Evolutionary conservation across 2,329 filamentous ascomycete species (phyloP).

Genomic region (Cercospora sp.): DNA sequence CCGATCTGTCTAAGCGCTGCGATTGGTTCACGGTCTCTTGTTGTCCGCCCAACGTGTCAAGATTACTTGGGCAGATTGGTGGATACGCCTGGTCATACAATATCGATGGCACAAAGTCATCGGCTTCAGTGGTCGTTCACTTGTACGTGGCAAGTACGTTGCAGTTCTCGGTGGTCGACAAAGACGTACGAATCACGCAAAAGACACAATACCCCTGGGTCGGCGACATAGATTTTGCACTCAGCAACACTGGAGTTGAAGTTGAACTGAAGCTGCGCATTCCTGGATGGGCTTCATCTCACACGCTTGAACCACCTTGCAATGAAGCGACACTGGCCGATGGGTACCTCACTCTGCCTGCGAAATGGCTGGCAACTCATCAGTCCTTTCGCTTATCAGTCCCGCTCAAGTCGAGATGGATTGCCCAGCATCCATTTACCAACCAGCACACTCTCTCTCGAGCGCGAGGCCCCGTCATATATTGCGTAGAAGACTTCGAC

Average conservation of each 20-base stretch:
- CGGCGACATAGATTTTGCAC: constrained; percentile 51
- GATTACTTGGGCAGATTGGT: constrained; percentile 57
- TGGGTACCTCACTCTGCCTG: constrained; percentile 53
- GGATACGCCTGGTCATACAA: constrained; percentile 57
- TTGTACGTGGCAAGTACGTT: constrained; percentile 56
- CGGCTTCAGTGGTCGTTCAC: constrained; percentile 53
- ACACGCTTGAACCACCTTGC: constrained; percentile 42
- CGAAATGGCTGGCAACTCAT: constrained; percentile 45
- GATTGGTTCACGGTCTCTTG: constrained; percentile 63
- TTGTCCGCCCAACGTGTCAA: constrained; percentile 61
- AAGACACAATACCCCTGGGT: constrained; percentile 60
- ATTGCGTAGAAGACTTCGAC: constrained; percentile 62
- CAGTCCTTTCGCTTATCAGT: constrained; percentile 48
- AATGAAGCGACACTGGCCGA: constrained; percentile 40
- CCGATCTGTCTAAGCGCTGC: constrained; percentile 51
- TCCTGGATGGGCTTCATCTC: constrained; percentile 53
- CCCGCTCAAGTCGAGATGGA: constrained; percentile 51
- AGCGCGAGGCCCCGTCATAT: constrained; percentile 59
- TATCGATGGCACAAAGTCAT: constrained; percentile 22
- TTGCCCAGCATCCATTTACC: constrained; percentile 58
- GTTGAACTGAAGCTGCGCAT: constrained; percentile 54
- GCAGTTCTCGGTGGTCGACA: constrained; percentile 41
- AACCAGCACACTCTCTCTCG: constrained; percentile 57
- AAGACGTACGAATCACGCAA: constrained; percentile 49
- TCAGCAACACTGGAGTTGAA: constrained; percentile 38